Evolutionary conservation across 768 basidiomycete genomes (phyloP).

Genomic region (Myochromella boudieri): DNA sequence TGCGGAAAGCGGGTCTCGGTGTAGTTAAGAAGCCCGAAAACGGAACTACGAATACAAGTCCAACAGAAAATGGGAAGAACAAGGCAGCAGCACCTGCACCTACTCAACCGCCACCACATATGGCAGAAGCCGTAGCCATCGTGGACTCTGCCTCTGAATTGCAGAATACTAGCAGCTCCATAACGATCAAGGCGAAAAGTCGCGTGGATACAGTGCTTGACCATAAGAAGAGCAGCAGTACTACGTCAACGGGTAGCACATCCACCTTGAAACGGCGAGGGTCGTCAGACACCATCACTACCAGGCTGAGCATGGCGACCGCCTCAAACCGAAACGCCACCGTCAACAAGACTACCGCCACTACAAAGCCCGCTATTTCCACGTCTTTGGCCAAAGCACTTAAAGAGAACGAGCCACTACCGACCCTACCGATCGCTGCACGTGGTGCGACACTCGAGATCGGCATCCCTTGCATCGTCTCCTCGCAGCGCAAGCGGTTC

Average conservation of each 20-base stretch:
- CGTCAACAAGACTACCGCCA: not conserved
- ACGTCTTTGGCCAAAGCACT: slow-evolving; percentile 9
- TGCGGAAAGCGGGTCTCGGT: slow-evolving; percentile 23
- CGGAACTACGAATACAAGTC: slow-evolving; percentile 15
- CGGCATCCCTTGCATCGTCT: slow-evolving; percentile 89
- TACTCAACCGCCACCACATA: no score
- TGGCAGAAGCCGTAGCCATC: no score
- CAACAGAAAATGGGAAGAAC: slow-evolving; percentile 11
- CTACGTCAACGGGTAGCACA: slow-evolving; percentile 39
- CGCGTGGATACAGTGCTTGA: slow-evolving; percentile 25
- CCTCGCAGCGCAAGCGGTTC: slow-evolving; percentile 80
- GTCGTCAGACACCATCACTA: slow-evolving; percentile 48
- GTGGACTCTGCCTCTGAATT: no score
- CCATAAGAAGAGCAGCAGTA: slow-evolving; percentile 47
- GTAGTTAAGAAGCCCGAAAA: slow-evolving; percentile 16
- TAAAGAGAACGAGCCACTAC: slow-evolving; percentile 19
- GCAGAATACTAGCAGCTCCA: slow-evolving; percentile 21
- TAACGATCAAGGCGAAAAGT: slow-evolving; percentile 24
- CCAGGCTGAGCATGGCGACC: slow-evolving; percentile 19
- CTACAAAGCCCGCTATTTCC: slow-evolving; percentile 4
- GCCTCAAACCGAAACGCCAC: not conserved
- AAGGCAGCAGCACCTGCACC: not conserved
- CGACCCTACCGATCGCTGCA: slow-evolving; percentile 23
- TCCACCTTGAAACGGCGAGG: slow-evolving; percentile 40
- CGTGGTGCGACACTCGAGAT: slow-evolving; percentile 77